Evolutionary conservation across 2,329 filamentous ascomycete species (phyloP).

Genomic region (Periconia sp.): DNA sequence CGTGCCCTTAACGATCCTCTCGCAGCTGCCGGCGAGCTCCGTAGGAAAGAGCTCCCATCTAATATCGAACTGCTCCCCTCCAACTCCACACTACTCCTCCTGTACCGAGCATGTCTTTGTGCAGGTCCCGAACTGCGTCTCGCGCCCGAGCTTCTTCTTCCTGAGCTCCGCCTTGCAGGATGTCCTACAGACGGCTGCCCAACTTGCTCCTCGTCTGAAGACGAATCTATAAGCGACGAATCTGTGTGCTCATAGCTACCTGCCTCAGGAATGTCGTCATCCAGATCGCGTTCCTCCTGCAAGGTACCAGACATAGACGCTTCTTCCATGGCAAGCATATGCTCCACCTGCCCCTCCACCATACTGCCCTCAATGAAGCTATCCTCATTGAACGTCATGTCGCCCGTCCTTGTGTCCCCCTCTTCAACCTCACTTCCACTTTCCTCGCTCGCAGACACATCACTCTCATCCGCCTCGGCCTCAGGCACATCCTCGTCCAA

Average conservation of each 20-base stretch:
- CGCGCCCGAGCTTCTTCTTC: constrained; percentile 23
- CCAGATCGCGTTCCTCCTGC: constrained; percentile 56
- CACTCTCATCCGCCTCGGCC: constrained; percentile 37
- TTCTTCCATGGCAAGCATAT: constrained; percentile 53
- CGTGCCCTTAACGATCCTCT: constrained; percentile 35
- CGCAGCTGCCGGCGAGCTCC: constrained; percentile 41
- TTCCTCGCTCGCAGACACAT: constrained; percentile 52
- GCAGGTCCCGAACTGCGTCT: constrained; percentile 23
- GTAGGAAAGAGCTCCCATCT: constrained; percentile 44
- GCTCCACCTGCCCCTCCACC: constrained; percentile 43
- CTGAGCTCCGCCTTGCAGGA: constrained; percentile 26
- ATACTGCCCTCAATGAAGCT: constrained; percentile 55
- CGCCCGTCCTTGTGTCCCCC: constrained; percentile 47
- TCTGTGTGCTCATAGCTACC: constrained; percentile 62
- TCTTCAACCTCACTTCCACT: constrained; percentile 2
- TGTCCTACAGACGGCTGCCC: constrained; percentile 18
- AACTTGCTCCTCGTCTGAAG: constrained; percentile 34
- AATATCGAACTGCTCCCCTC: constrained; percentile 45
- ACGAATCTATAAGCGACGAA: constrained; percentile 55
- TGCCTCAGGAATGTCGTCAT: constrained; percentile 60
- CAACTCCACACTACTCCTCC: constrained; percentile 37
- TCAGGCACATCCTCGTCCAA: constrained; percentile 49
- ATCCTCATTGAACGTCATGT: constrained; percentile 59
- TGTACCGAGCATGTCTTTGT: constrained; percentile 7
- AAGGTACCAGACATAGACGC: constrained; percentile 54